Base-by-base conservation (phyloP, 352 stramenopile species). In the Phytophthora sp. region DNA sequence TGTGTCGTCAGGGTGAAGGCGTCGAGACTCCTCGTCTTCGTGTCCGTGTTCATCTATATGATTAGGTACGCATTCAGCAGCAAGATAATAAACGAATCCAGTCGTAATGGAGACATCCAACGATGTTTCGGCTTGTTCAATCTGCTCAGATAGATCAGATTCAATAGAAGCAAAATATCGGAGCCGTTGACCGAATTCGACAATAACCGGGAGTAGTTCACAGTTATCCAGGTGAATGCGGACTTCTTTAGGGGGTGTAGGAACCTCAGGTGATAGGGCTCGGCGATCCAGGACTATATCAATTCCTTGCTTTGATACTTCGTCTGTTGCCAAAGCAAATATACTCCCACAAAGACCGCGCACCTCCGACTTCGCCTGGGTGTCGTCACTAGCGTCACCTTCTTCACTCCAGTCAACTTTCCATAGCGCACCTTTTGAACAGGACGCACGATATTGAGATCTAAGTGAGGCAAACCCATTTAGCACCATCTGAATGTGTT, bases 21-120 rank as follows among this genome's bases (percentile, higher is more conserved):
- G n/a, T 46, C 32, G 37, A 49, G 27, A 34, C 9, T 32, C n/a
- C 20, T 49, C 44, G 1, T 35, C 30, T 61, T 59, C 41, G 38
- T 32, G 37, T 32, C 37, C 60, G 37, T 52, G 27, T n/a, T 56
- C 48, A 34, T 66, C 60, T n/a, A 52, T 23, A 12, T 37, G 30
- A 17, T 54, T 69, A 10, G 69, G 59, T 9, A 50, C 24, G 35
- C 84, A 84, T 45, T 91, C 69, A 0, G 79, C 79, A 26, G 86
- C 64, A 53, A 88, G 59, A 42, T 79, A 84, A 27, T 89, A 63
- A 1, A 89, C 78, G 26, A 77, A 74, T 2, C 84, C 81, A 23
- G 84, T 91, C 2, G 81, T 86, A 24, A 91, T 76, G 0, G 84
- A 92, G 13, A 91, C 56, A 18, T 78, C 78, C 34, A 88, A 50